phyloP scores from a whole-genome alignment of 352 stramenopile genomes.

The Phytophthora ramorum region DNA sequence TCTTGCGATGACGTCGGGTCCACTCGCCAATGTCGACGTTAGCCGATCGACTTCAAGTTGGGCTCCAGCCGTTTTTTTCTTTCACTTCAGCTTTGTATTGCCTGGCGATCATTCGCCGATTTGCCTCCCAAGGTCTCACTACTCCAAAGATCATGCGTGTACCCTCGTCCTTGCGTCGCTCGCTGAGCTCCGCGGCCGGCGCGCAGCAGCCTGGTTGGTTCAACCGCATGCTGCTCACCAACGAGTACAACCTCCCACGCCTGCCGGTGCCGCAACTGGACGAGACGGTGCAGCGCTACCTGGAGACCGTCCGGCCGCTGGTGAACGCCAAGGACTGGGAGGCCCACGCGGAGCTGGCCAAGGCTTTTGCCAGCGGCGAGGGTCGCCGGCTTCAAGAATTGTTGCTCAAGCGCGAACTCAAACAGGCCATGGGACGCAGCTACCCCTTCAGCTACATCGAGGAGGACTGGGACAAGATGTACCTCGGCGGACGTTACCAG shows the following conservation, averaged over 20 bases:
- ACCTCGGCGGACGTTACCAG: slow-evolving; percentile 89
- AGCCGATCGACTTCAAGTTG: slow-evolving; percentile 45
- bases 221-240: slow-evolving; percentile 76
- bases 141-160: slow-evolving; percentile 32
- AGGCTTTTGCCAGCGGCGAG: slow-evolving; percentile 60
- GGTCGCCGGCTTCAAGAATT: slow-evolving; percentile 67
- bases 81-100: slow-evolving; percentile 10
- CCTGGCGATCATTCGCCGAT: slow-evolving; percentile 35
- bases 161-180: slow-evolving; percentile 24
- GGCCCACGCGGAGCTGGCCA: slow-evolving; percentile 68
- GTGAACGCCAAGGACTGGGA: slow-evolving; percentile 67
- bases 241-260: slow-evolving; percentile 79
- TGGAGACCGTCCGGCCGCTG: slow-evolving; percentile 82
- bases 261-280: slow-evolving; percentile 91
- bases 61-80: neutral
- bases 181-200: slow-evolving; percentile 29
- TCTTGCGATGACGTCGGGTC: slow-evolving; percentile 14
- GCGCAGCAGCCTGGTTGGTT: slow-evolving; percentile 67
- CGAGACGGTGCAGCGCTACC: slow-evolving; percentile 90
- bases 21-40: slow-evolving; percentile 21
- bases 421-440: slow-evolving; percentile 76
- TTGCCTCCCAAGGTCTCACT: slow-evolving; percentile 3
- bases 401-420: slow-evolving; percentile 75
- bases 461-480: slow-evolving; percentile 92
- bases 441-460: slow-evolving; percentile 96